These are phyloP conservation scores for Scolecobasidium constrictum DNA, from an alignment of 2,329 filamentous ascomycete genomes.

Conservation along the genomic window DNA sequence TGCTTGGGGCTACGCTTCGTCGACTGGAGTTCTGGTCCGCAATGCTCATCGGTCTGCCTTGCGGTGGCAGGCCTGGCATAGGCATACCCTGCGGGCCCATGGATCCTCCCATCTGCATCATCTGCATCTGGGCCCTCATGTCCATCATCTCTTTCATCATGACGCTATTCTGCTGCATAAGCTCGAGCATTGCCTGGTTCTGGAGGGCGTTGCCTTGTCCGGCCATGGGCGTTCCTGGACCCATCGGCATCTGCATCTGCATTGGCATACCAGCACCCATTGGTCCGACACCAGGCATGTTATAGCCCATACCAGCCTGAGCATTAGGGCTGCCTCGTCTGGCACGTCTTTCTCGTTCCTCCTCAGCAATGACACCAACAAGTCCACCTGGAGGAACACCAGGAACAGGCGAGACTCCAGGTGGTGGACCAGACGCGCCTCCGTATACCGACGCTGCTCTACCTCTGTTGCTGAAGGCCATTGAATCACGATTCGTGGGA, in stretches of 20 bases:
- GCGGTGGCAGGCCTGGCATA: slow-evolving; percentile 6
- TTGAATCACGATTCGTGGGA: slow-evolving; percentile 60
- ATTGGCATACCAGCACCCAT: slow-evolving; percentile 1
- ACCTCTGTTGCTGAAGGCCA: slow-evolving; percentile 43
- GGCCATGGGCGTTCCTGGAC: background rate
- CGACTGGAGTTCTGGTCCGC: background rate
- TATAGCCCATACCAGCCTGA: slow-evolving; percentile 15
- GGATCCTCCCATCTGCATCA: slow-evolving; percentile 12
- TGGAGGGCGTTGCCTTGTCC: background rate
- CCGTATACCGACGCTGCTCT: slow-evolving; percentile 12
- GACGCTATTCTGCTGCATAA: background rate
- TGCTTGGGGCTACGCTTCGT: slow-evolving; percentile 2
- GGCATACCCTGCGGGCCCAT: slow-evolving; percentile 4
- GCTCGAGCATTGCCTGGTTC: slow-evolving; percentile 1
- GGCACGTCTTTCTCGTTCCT: slow-evolving; percentile 69
- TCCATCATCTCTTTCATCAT: slow-evolving; percentile 5
- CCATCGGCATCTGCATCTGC: background rate
- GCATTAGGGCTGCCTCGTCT: slow-evolving; percentile 67
- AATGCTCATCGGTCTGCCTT: slow-evolving; percentile 7
- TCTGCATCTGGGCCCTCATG: slow-evolving; percentile 2
- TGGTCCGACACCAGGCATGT: slow-evolving; percentile 15
- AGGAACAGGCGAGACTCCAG: slow-evolving; percentile 18
- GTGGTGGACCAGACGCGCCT: slow-evolving; percentile 3
- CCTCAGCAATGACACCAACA: slow-evolving; percentile 77
- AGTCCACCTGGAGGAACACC: slow-evolving; percentile 59